Conservation (phyloP, 163 green algal genomes). For the Picocystis sp. region DNA sequence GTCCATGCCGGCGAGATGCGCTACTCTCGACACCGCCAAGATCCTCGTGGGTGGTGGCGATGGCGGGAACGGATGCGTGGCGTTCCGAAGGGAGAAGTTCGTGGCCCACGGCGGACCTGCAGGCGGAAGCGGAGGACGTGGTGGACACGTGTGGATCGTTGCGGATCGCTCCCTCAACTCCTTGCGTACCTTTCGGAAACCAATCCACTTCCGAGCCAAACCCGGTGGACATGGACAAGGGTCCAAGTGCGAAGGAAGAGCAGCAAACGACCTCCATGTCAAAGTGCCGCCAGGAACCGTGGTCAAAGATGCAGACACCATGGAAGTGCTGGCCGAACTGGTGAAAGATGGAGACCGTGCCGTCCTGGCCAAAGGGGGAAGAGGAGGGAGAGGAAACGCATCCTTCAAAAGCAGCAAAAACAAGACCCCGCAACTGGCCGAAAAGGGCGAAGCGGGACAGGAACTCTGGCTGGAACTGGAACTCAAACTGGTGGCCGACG, state of each 20-base stretch:
- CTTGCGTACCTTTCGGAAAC: conserved; percentile 46
- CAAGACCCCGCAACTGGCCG: conserved; percentile 30
- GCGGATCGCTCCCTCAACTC: conserved; percentile 64
- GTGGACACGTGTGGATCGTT: conserved; percentile 67
- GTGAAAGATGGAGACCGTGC: conserved; percentile 30
- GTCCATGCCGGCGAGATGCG: conserved; percentile 53
- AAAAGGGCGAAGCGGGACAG: conserved; percentile 35
- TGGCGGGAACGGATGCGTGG: conserved; percentile 75
- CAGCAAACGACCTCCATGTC: conserved; percentile 30
- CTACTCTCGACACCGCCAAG: conserved; percentile 72
- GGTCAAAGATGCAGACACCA: conserved; percentile 26
- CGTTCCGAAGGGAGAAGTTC: conserved; percentile 85
- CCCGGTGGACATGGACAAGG: conserved; percentile 29
- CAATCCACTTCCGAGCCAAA: conserved; percentile 45
- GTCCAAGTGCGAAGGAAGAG: conserved; percentile 40
- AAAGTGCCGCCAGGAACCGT: conserved; percentile 70
- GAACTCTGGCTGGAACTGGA: conserved; percentile 63
- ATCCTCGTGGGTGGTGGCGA: conserved; percentile 73
- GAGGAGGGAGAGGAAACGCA: conserved; percentile 78
- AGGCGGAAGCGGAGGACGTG: conserved; percentile 69
- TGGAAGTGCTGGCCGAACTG: conserved; percentile 5
- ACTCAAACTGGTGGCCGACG: conserved; percentile 66
- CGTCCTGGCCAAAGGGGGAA: conserved; percentile 55
- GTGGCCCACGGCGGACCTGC: conserved; percentile 67
- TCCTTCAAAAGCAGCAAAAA: conserved; percentile 72